Conservation (phyloP, 352 stramenopile species). For the Pythium utonaiense region DNA sequence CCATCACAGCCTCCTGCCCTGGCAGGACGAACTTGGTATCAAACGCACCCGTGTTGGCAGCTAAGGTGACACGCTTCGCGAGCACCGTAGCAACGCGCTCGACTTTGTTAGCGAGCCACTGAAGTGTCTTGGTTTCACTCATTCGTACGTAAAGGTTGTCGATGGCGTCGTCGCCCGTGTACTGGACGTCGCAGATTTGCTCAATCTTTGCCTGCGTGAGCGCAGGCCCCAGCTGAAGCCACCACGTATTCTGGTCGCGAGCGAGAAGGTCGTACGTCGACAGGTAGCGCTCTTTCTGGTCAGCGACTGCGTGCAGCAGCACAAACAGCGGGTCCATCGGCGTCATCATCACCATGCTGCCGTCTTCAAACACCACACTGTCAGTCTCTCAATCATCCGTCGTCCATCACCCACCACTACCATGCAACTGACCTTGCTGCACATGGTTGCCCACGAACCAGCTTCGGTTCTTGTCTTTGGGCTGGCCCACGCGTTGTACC, state of each 20-base stretch:
- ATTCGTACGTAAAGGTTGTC: conserved; percentile 56
- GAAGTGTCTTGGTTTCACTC: conserved; percentile 47
- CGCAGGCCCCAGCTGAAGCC: conserved; percentile 33
- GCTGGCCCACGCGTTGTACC: conserved; percentile 51
- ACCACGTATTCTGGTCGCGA: conserved; percentile 49
- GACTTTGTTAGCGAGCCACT: conserved; percentile 53
- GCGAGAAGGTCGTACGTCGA: conserved; percentile 59
- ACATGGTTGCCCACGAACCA: conserved; percentile 80
- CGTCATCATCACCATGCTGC: conserved; percentile 57
- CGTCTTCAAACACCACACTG: conserved; percentile 31
- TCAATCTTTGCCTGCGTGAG: conserved; percentile 33
- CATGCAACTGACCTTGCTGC: conserved; percentile 48
- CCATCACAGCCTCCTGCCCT: neutral
- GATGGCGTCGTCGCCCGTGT: conserved; percentile 36
- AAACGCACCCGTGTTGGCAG: conserved; percentile 24
- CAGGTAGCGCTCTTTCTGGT: conserved; percentile 43
- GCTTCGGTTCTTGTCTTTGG: conserved; percentile 44
- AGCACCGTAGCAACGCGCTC: conserved; percentile 37
- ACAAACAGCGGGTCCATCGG: conserved; percentile 72
- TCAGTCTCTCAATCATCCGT: neutral
- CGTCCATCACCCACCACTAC: too few relatives aligned
- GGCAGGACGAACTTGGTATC: conserved; percentile 36
- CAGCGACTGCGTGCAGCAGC: conserved; percentile 48
- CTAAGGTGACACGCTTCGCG: conserved; percentile 26
- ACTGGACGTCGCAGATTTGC: conserved; percentile 54